Base-by-base conservation (phyloP, 1,284 basidiomycete species). In the Malassezia arunalokei region DNA sequence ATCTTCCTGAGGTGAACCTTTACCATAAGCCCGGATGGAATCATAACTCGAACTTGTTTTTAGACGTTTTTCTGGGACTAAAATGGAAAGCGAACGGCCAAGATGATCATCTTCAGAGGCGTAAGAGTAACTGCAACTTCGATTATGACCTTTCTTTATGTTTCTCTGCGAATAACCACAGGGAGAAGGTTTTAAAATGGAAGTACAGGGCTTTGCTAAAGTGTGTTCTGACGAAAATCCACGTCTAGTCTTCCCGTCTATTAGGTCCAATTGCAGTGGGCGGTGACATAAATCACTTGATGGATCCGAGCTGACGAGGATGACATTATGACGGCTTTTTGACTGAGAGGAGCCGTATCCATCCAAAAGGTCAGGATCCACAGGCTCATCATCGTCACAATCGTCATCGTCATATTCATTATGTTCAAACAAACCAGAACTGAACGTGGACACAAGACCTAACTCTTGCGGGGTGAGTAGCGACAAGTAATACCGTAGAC, bases 231-330 rank as follows among this genome's bases (percentile, higher is more conserved):
- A 33, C 4, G 39, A 40, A 3, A 15, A 8, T n/a, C 20, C 39
- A 4, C 39, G 28, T 3, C 32, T 30, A 11, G 46, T 48, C 6
- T 41, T 33, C 17, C 46, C 39, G 12, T 28, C n/a, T 6, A 17
- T 28, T 8, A 68, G 46, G 28, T 68, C 60, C 46, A 71, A 32
- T 27, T 66, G 58, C 37, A 69, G 58, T 0, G 68, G 66, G 15
- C 47, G 41, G 32, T 55, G 51, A 47, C 56, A 63, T 7, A 71
- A 56, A 2, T 41, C 51, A 33, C 65, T 68, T 9, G 58, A 58
- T 0, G 68, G 68, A 40, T 71, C 68, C 14, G 60, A 59, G 9
- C 61, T 63, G 8, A 51, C 60, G 49, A 71, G 39, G 3, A 50
- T 29, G 7, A 49, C 52, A 17, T 12, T 56, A 15, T 15, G 15